Evolutionary conservation across 441 rosid genomes (phyloP), one percentile per base, ranked within the genome.

Genomic region (Breynia disticha): DNA sequence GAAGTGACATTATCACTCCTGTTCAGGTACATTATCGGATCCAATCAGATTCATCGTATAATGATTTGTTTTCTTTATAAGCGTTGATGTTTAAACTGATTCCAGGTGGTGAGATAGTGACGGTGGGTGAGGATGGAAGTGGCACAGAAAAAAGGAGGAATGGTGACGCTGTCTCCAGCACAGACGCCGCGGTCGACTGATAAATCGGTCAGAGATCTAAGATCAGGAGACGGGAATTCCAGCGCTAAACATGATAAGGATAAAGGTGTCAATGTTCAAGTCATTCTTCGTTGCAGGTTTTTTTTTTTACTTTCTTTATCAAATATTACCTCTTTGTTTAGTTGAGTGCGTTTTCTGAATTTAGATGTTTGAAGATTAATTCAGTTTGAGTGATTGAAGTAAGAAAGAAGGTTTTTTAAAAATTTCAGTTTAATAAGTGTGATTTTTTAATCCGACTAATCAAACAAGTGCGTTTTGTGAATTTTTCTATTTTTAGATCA

Each of bases 231-330:
- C 22, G 82, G 84, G 12, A 84, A 75, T 76, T 73, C 82, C 16
- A 71, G 59, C 11, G 22, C 63, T 54, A 88, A 81, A 70, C 78
- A 77, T 60, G 98, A 93, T 49, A 89, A 75, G 66, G 98, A 86
- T 13, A 93, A 93, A 74, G 97, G 97, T 37, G 99, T 93, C 17
- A 93, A 86, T 67, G 90, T 93, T 28, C 99, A 93, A 69, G 99
- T 93, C 39, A 80, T 93, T 28, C 78, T 89, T 70, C 97, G 99
- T 57, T 93, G 99, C 82, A 86, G 98, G 98, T 91, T 56, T 43
- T 65, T 52, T 50, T n/a, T 46, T 45, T 19, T 44, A 15, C 45
- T 49, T 48, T 48, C 47, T 22, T 24, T 12, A 22, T 12, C n/a
- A 20, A 28, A 20, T 38, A 57, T 57, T 20, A 20, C 57, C 5